A percentile compares a stretch with the other conserved stretches of the same genome.
Evolutionary conservation across 352 stramenopile species (phyloP).

Genomic region (Phytophthora ramorum): DNA sequence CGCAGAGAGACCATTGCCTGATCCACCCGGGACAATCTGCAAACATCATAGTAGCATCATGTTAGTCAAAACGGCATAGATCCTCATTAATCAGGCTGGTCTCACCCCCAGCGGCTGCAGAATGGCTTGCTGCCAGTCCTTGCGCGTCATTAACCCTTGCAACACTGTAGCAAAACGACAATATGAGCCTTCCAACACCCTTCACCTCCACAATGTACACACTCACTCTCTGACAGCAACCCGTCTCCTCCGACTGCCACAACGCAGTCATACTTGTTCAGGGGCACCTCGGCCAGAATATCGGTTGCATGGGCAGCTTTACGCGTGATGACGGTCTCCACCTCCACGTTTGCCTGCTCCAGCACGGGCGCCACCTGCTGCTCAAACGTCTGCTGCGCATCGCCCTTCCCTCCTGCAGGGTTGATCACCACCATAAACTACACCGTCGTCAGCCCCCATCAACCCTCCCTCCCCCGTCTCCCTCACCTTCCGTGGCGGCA

Average conservation of each 20-base stretch:
- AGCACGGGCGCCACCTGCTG: constrained; percentile 60
- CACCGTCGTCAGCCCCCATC: constrained; percentile 15
- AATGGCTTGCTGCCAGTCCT: constrained; percentile 67
- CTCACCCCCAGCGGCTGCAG: constrained; percentile 59
- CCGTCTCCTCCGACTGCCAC: constrained; percentile 75
- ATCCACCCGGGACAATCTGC: constrained; percentile 58
- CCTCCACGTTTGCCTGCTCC: constrained; percentile 60
- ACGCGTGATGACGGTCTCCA: constrained; percentile 59
- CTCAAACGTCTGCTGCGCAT: constrained; percentile 60
- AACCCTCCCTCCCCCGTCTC: not conserved
- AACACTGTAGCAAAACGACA: constrained; percentile 51
- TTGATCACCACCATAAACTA: constrained; percentile 79
- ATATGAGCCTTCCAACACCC: constrained; percentile 5
- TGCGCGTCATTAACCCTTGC: constrained; percentile 72
- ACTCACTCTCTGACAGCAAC: constrained; percentile 71
- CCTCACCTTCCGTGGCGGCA: constrained; percentile 27
- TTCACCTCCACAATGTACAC: not conserved
- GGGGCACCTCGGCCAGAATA: constrained; percentile 42
- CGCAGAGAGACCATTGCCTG: constrained; percentile 71
- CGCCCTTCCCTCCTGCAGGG: constrained; percentile 62
- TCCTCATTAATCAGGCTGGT: not conserved
- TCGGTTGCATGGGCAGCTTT: constrained; percentile 67
- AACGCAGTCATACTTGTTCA: constrained; percentile 71
- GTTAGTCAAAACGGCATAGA: not conserved
- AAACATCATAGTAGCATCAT: not conserved